Evolutionary conservation across 1,139 yeast genomes (phyloP).

Genomic region (Petasospora fabianii): DNA sequence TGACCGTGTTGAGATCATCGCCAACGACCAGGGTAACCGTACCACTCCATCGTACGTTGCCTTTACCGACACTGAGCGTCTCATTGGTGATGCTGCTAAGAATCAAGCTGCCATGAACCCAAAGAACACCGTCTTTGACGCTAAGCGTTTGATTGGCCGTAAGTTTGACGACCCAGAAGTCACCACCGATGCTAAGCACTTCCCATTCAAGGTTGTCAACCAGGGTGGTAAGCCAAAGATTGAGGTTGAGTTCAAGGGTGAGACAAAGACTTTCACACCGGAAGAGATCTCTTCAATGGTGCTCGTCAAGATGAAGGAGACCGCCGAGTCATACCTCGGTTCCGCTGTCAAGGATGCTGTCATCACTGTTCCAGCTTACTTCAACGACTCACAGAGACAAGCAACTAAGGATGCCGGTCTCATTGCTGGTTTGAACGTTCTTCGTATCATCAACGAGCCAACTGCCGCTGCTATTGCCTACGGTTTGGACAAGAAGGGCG

Average conservation of each 20-base stretch:
- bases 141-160: slow-evolving; percentile 67
- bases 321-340: slow-evolving; percentile 65
- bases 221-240: slow-evolving; percentile 58
- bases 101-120: slow-evolving; percentile 73
- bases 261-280: slow-evolving; percentile 59
- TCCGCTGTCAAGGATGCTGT: slow-evolving; percentile 65
- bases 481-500: slow-evolving; percentile 86
- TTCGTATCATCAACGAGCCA: slow-evolving; percentile 96
- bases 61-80: slow-evolving; percentile 62
- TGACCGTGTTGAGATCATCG: slow-evolving; percentile 69
- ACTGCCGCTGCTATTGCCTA: slow-evolving; percentile 98
- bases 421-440: slow-evolving; percentile 91
- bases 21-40: slow-evolving; percentile 71
- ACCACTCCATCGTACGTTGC: slow-evolving; percentile 70
- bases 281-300: slow-evolving; percentile 70
- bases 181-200: slow-evolving; percentile 53
- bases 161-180: slow-evolving; percentile 58
- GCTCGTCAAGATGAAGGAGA: slow-evolving; percentile 60
- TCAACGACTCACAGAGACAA: slow-evolving; percentile 97
- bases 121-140: slow-evolving; percentile 61
- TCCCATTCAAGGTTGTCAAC: slow-evolving; percentile 58
- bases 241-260: slow-evolving; percentile 64
- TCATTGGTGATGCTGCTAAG: slow-evolving; percentile 71
- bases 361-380: slow-evolving; percentile 90
- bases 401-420: slow-evolving; percentile 98